Evolutionary conservation across 2,329 filamentous ascomycete species (phyloP), one percentile per base, ranked within the genome.

Genomic region (Chaetomium sp.): DNA sequence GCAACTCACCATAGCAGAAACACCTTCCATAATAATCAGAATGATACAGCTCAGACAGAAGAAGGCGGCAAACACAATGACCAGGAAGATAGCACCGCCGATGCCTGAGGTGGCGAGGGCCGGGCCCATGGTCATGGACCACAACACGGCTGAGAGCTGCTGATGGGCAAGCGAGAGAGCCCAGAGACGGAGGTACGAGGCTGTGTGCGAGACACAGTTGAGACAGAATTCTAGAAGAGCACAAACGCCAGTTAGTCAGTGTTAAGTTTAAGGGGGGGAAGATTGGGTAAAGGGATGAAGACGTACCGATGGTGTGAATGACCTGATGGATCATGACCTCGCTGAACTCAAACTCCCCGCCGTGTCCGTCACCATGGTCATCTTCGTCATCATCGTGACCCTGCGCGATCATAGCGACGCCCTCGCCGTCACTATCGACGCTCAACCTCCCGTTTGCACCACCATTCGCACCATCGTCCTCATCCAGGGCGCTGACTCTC

Each of bases 301-400:
- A 63, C 86, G 73, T 84, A 92, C 89, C 91, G 67, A 97, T 97
- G 14, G 92, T 97, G 76, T 97, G 95, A 68, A 99, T 99, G 70
- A 96, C 84, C 72, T 99, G 94, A 74, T 99, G 94, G 68, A 99
- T 99, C 91, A 99, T 96, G 61, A 91, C 82, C 71, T 99, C 94
- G 58, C 87, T 84, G 70, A 99, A 99, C 66, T 99, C 94, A 70
- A 99, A 99, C 69, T 99, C 94, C 67, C 94, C 91, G 5, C 55
- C 58, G 65, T 96, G 89, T 64, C 91, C 56, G 37, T 53, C 49
- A 1, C 89, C 89, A 44, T 79, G 80, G 37, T 83, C 81, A 32
- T 54, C 50, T 42, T 73, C 80, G 36, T 85, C 81, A 37, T 57
- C 53, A 46, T 73, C 76, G 63, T 95, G 83, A 68, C 94, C 89